A percentile compares a stretch with the other conserved stretches of the same genome.
phyloP scores from a whole-genome alignment of 306 rosid genomes.

The Medicago ruthenica region DNA sequence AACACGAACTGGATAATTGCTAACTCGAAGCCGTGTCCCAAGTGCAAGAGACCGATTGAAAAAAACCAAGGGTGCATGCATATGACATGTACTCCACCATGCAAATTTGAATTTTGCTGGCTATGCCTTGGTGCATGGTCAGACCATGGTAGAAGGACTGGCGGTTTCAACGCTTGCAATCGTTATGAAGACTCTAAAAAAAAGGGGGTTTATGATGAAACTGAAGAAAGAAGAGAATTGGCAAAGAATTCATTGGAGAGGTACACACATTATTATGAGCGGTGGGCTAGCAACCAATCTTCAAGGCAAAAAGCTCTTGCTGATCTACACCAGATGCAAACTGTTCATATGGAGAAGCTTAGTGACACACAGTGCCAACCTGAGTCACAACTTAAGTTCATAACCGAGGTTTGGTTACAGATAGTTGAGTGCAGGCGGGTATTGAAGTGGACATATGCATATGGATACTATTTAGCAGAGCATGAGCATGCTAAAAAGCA shows the following conservation, averaged over 20 bases:
- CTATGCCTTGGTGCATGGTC: slow-evolving; percentile 81
- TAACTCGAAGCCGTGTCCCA: slow-evolving; percentile 89
- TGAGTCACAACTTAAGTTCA: too few relatives aligned
- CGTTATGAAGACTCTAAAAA: slow-evolving; percentile 63
- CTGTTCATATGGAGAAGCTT: slow-evolving; percentile 68
- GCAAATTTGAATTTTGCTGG: slow-evolving; percentile 93
- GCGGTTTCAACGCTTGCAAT: slow-evolving; percentile 75
- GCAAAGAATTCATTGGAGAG: slow-evolving; percentile 98
- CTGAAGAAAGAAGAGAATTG: slow-evolving; percentile 99
- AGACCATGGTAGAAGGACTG: slow-evolving; percentile 69
- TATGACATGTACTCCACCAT: slow-evolving; percentile 87
- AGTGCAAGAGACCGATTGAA: slow-evolving; percentile 91
- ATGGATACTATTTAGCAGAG: slow-evolving; percentile 90
- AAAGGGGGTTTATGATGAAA: slow-evolving; percentile 71
- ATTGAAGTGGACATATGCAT: slow-evolving; percentile 97
- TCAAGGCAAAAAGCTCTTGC: slow-evolving; percentile 94
- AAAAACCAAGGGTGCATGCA: slow-evolving; percentile 92
- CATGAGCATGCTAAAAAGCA: slow-evolving; percentile 73
- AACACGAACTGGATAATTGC: slow-evolving; percentile 88
- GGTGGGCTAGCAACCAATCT: slow-evolving; percentile 98
- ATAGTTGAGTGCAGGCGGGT: slow-evolving; percentile 98
- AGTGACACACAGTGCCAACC: background rate
- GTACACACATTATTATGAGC: slow-evolving; percentile 97
- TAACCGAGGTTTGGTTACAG: slow-evolving; percentile 43
- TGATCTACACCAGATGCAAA: slow-evolving; percentile 92